Evolutionary conservation across 1,139 yeast species (phyloP).

Genomic region (Protomyces lactucae-debilis): DNA sequence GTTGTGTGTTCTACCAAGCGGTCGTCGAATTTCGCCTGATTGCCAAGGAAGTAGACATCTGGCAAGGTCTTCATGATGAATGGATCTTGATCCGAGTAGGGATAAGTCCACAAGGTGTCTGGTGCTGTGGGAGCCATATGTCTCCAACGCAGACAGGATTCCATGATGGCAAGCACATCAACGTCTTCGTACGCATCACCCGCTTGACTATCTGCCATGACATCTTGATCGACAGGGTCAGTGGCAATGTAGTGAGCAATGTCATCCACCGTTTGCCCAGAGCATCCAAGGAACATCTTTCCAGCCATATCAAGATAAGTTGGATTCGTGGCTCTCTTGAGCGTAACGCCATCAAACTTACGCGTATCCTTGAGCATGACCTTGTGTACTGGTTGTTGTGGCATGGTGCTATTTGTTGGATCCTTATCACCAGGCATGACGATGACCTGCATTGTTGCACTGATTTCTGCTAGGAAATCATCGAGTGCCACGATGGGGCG

Average conservation of each 20-base stretch:
- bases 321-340: conserved; percentile 66
- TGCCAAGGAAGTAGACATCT: conserved; percentile 80
- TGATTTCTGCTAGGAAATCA: conserved; percentile 53
- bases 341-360: conserved; percentile 44
- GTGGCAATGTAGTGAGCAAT: conserved; percentile 53
- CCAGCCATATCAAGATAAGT: conserved; percentile 58
- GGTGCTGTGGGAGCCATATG: conserved; percentile 93
- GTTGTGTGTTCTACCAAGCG: conserved; percentile 36
- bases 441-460: conserved; percentile 60
- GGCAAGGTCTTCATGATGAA: conserved; percentile 74
- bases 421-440: conserved; percentile 82
- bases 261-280: conserved; percentile 83
- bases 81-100: conserved; percentile 76
- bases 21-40: conserved; percentile 59
- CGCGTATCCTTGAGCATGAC: conserved; percentile 58
- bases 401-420: conserved; percentile 76
- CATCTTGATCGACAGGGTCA: conserved; percentile 35
- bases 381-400: conserved; percentile 82
- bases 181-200: not conserved
- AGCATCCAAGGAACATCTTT: conserved; percentile 58
- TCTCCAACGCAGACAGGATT: conserved; percentile 72
- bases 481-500: conserved; percentile 48
- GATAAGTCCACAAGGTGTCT: conserved; percentile 84
- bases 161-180: conserved; percentile 53
- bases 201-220: not conserved